Conservation (phyloP, 2,329 filamentous ascomycete genomes). For the Acarospora socialis region DNA sequence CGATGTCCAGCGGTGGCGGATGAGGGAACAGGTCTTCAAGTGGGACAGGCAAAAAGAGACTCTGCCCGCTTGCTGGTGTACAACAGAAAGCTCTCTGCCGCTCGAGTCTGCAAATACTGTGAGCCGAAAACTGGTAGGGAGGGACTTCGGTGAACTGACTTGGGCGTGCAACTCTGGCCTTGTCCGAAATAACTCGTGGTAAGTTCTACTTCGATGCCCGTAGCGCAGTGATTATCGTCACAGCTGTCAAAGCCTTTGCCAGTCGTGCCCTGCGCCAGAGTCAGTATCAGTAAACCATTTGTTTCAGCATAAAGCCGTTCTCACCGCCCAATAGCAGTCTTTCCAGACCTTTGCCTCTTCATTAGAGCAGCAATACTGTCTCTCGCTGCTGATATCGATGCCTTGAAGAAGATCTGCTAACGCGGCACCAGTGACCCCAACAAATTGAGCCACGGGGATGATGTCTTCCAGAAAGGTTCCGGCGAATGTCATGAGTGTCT, state of each 20-base stretch:
- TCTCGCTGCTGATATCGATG: constrained; percentile 12
- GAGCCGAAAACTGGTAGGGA: no score
- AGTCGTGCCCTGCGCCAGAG: constrained; percentile 22
- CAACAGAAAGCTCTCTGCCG: constrained; percentile 23
- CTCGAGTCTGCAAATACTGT: constrained; percentile 10
- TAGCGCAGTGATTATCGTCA: constrained; percentile 17
- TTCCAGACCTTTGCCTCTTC: constrained; percentile 18
- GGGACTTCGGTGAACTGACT: no score
- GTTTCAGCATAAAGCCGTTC: no score
- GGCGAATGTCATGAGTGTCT: constrained; percentile 17
- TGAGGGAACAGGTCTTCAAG: constrained; percentile 24
- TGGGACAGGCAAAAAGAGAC: constrained; percentile 24
- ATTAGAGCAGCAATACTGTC: constrained; percentile 19
- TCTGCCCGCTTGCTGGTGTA: constrained; percentile 16
- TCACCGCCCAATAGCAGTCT: constrained; percentile 26
- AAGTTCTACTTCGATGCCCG: constrained; percentile 17
- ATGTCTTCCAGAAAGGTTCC: constrained; percentile 14
- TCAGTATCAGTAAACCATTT: no score
- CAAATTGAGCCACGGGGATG: constrained; percentile 11
- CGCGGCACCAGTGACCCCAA: constrained; percentile 7
- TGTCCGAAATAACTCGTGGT: constrained; percentile 18
- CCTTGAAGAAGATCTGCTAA: constrained; percentile 11
- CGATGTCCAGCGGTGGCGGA: constrained; percentile 20
- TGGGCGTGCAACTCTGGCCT: constrained; percentile 17
- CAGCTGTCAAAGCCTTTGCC: constrained; percentile 22